Evolutionary conservation across 176 grass and related monocot species (phyloP).

Genomic region (Oryza glaberrima): DNA sequence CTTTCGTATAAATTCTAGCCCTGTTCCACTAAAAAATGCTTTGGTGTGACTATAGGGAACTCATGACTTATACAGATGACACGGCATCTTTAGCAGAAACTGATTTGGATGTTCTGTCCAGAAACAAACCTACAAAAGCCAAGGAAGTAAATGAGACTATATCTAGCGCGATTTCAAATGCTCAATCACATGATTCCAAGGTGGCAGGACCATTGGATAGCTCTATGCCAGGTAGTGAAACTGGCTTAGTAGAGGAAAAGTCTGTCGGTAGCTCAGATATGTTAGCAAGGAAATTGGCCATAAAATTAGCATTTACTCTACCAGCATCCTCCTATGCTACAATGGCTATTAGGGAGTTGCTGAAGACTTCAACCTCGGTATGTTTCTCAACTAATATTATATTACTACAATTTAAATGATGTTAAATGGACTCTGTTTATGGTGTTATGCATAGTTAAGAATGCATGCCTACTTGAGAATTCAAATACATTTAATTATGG

Average conservation of each 20-base stretch:
- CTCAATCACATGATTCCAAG: conserved; percentile 37
- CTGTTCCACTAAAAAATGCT: conserved; percentile 21
- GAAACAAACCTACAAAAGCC: conserved; percentile 48
- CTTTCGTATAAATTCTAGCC: not conserved
- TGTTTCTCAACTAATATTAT: conserved; percentile 21
- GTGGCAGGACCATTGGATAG: conserved; percentile 38
- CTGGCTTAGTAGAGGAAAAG: conserved; percentile 31
- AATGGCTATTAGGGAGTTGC: conserved; percentile 87
- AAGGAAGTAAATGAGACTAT: conserved; percentile 52
- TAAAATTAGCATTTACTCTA: conserved; percentile 89
- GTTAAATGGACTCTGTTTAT: not conserved
- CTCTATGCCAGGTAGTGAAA: conserved; percentile 30
- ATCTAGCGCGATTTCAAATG: conserved; percentile 21
- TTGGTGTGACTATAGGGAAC: conserved; percentile 63
- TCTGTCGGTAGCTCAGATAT: conserved; percentile 44
- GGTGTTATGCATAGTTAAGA: not conserved
- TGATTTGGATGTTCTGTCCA: conserved; percentile 72
- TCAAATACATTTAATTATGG: conserved; percentile 6
- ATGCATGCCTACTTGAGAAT: not conserved
- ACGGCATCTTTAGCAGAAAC: conserved; percentile 70
- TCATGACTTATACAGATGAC: conserved; percentile 76
- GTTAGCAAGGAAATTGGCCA: conserved; percentile 59
- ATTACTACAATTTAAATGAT: not conserved
- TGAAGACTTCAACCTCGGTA: conserved; percentile 89
- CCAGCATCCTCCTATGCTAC: conserved; percentile 91